phyloP scores from a whole-genome alignment of 2,329 filamentous ascomycete species.

The Aureobasidium musti region DNA sequence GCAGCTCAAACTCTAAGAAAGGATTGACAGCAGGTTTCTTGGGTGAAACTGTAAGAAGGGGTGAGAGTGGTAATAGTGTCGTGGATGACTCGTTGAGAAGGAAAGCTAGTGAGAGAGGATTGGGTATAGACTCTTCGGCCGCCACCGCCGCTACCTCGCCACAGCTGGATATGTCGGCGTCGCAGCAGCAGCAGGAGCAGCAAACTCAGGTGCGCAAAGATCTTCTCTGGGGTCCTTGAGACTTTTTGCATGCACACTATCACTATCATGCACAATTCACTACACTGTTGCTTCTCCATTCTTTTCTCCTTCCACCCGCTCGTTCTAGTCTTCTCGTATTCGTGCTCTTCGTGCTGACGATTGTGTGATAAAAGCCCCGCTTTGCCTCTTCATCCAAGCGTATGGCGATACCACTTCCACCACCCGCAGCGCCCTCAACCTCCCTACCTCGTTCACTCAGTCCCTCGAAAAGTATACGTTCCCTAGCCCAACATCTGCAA shows the following conservation, averaged over 20 bases:
- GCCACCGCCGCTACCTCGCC: conserved; percentile 61
- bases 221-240: conserved; percentile 48
- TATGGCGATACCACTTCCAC: conserved; percentile 5
- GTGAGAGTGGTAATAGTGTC: conserved; percentile 5
- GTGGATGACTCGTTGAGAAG: conserved; percentile 5
- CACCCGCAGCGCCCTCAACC: neutral
- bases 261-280: neutral
- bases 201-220: conserved; percentile 50
- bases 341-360: conserved; percentile 4
- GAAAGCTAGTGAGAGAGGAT: conserved; percentile 10
- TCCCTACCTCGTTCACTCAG: neutral
- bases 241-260: conserved; percentile 6
- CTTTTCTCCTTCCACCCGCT: neutral
- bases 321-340: neutral
- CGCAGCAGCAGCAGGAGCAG: conserved; percentile 31
- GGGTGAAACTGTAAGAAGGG: conserved; percentile 16
- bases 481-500: conserved; percentile 20
- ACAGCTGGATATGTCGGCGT: conserved; percentile 52
- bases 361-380: neutral
- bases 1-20: conserved; percentile 82
- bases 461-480: conserved; percentile 27
- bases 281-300: neutral
- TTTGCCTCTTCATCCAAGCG: neutral
- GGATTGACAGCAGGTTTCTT: conserved; percentile 52
- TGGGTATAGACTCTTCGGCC: conserved; percentile 21